These are phyloP conservation scores for Amaranthus palmeri DNA, from an alignment of 148 eudicot species.

Conservation along the genomic window DNA sequence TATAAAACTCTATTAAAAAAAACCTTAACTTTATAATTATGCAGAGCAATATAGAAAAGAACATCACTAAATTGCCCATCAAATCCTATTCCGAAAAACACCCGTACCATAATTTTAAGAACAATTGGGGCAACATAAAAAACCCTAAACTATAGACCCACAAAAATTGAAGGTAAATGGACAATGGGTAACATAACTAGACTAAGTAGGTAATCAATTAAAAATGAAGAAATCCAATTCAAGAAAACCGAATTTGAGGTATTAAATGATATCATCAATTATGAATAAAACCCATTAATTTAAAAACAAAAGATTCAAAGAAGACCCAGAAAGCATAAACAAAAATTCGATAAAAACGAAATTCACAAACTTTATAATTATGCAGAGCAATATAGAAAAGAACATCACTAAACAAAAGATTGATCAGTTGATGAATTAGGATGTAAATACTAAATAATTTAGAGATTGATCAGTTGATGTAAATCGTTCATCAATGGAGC, in stretches of 20 bases:
- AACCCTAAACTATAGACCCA: not conserved
- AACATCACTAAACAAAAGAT: too few relatives aligned
- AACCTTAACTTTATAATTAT: too few relatives aligned
- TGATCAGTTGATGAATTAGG: too few relatives aligned
- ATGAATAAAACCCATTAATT: slow-evolving; percentile 7
- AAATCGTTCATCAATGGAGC: too few relatives aligned
- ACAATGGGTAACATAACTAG: not conserved
- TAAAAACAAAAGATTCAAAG: not conserved
- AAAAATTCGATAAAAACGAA: not conserved
- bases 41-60: not conserved
- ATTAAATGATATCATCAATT: not conserved
- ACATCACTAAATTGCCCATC: not conserved
- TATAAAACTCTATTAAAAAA: not conserved
- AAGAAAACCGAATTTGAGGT: not conserved
- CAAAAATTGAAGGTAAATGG: not conserved
- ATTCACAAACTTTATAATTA: too few relatives aligned
- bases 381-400: too few relatives aligned
- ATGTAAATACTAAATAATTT: too few relatives aligned
- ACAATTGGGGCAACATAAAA: not conserved
- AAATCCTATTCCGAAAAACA: not conserved
- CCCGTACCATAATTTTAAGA: not conserved
- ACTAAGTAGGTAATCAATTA: not conserved
- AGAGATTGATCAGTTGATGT: too few relatives aligned
- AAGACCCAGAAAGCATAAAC: not conserved
- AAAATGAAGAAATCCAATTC: not conserved